phyloP scores from a whole-genome alignment of 1,284 basidiomycete species.

The Termitomyces sp. region DNA sequence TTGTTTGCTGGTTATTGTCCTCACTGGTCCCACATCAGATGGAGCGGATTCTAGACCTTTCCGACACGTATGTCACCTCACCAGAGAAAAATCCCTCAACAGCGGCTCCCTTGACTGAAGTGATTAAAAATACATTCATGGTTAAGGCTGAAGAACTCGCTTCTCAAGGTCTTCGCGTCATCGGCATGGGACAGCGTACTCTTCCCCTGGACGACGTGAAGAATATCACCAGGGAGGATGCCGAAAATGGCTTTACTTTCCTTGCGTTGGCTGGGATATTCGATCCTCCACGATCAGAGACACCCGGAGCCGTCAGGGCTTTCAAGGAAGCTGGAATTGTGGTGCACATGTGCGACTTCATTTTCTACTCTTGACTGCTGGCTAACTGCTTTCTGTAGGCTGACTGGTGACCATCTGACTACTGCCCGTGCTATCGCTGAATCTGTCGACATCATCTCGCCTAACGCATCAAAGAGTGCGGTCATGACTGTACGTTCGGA shows the following conservation, averaged over 20 bases:
- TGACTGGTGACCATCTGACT: constrained; percentile 58
- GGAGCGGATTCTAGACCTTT: constrained; percentile 54
- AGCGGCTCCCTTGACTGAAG: constrained; percentile 26
- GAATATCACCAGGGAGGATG: constrained; percentile 37
- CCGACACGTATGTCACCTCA: constrained; percentile 27
- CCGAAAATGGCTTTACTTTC: constrained; percentile 57
- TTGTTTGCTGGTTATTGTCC: neutral
- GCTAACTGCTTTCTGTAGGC: constrained; percentile 12
- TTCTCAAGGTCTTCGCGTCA: constrained; percentile 48
- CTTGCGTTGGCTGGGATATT: constrained; percentile 63
- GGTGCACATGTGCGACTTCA: constrained; percentile 48
- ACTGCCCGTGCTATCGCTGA: constrained; percentile 67
- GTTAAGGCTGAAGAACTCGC: constrained; percentile 52
- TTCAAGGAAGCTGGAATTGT: constrained; percentile 63
- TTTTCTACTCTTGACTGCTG: neutral
- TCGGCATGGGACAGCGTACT: constrained; percentile 27
- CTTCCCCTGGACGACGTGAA: constrained; percentile 16
- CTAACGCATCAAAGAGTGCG: constrained; percentile 62
- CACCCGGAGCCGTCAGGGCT: constrained; percentile 53
- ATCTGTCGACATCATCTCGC: constrained; percentile 56
- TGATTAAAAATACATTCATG: constrained; percentile 37
- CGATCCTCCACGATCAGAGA: constrained; percentile 70
- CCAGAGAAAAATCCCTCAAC: constrained; percentile 20
- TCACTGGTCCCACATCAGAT: constrained; percentile 14
- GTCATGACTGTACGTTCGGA: constrained; percentile 30